Percentiles rank a stretch among this genome's conserved stretches.
Conservation (phyloP, 805 yeast species). For the Teunomyces atbi region DNA sequence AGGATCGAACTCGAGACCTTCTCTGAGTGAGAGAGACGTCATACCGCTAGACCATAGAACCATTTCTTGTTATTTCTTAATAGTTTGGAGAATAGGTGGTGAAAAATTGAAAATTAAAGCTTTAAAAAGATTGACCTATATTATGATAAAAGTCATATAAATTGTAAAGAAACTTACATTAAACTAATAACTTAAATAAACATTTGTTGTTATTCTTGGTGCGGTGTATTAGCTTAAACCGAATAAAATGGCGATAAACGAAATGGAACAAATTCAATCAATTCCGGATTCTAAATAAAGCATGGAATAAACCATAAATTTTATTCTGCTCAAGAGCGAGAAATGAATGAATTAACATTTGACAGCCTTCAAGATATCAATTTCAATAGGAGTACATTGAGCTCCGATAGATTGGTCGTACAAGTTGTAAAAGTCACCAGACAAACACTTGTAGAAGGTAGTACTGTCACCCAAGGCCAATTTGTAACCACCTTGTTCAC, state of each 20-base stretch:
- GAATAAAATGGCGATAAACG: background rate
- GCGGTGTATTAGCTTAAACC: background rate
- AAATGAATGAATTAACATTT: constrained; percentile 8
- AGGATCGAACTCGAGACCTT: constrained; percentile 22
- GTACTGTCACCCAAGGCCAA: constrained; percentile 63
- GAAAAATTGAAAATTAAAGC: background rate
- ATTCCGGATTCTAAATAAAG: constrained; percentile 2
- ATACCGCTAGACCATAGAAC: constrained; percentile 21
- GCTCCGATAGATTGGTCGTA: constrained; percentile 62
- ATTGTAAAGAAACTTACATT: background rate
- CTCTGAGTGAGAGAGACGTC: constrained; percentile 20
- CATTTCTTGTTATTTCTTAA: background rate
- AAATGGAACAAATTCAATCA: background rate
- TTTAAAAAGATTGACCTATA: no score
- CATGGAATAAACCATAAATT: constrained; percentile 1
- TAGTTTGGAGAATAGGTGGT: background rate
- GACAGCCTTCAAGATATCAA: constrained; percentile 15
- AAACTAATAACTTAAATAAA: background rate
- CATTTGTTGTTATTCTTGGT: no score
- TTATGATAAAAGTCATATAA: no score
- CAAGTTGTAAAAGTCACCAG: constrained; percentile 77
- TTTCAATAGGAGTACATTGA: constrained; percentile 48
- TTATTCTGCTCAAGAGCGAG: background rate
- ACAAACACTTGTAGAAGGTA: constrained; percentile 69
- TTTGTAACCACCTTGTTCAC: constrained; percentile 43